phyloP scores from a whole-genome alignment of 2,329 filamentous ascomycete genomes.

The Colletotrichum truncatum region DNA sequence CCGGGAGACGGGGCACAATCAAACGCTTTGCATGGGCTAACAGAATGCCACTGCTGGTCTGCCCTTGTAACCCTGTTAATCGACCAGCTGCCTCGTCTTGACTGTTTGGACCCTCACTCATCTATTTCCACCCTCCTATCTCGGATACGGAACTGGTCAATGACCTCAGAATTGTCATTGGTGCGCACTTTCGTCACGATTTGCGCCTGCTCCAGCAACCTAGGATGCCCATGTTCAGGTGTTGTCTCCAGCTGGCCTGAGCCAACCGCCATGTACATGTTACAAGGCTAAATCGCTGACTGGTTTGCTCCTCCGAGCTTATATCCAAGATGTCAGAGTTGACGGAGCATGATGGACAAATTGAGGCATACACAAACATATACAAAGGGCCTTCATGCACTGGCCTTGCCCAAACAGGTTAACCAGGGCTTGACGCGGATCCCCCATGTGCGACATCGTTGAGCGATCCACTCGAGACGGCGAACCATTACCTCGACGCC shows the following conservation, averaged over 20 bases:
- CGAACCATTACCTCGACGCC: conserved; percentile 17
- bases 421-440: conserved; percentile 26
- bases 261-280: neutral
- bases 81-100: neutral
- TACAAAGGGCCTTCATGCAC: conserved; percentile 12
- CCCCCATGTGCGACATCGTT: conserved; percentile 30
- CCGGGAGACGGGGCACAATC: conserved; percentile 5
- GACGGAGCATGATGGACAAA: neutral
- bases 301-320: neutral
- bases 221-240: neutral
- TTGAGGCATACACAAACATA: neutral
- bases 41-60: neutral
- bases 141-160: neutral
- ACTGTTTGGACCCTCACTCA: neutral
- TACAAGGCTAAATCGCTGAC: neutral
- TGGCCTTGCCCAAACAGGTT: conserved; percentile 20
- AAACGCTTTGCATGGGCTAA: neutral
- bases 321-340: neutral
- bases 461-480: conserved; percentile 19
- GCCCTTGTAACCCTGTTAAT: neutral
- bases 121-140: neutral
- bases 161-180: neutral
- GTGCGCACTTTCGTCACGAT: neutral
- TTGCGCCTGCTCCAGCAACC: neutral
- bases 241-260: neutral